phyloP scores from a whole-genome alignment of 495 filamentous ascomycete species.

The Darksidea phi region DNA sequence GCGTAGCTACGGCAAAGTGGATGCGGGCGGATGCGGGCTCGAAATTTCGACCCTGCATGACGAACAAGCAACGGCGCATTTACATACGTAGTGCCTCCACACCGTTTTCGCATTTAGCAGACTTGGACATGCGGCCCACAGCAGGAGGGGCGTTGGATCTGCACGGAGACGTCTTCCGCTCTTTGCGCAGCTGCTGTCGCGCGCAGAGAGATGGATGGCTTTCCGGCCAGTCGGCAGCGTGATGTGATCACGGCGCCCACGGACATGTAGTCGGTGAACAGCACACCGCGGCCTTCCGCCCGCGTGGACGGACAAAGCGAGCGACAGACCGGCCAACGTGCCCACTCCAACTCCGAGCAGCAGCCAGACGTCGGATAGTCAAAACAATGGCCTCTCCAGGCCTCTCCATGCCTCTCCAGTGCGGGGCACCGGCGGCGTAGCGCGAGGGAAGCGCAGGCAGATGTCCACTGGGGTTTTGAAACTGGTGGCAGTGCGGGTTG shows the following conservation, averaged over 20 bases:
- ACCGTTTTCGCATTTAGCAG: background rate
- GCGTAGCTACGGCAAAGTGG: too few species aligned
- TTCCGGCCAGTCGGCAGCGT: constrained; percentile 9
- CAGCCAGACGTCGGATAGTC: too few species aligned
- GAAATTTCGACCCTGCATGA: constrained; percentile 5
- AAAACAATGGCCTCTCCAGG: too few species aligned
- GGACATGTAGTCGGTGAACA: constrained; percentile 29
- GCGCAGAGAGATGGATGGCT: constrained; percentile 7
- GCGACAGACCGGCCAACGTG: constrained; percentile 9
- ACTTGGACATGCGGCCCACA: constrained; percentile 7
- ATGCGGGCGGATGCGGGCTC: background rate
- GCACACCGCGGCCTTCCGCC: constrained; percentile 11
- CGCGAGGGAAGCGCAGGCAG: background rate
- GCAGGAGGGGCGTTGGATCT: constrained; percentile 9
- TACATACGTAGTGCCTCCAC: constrained; percentile 13
- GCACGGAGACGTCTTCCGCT: constrained; percentile 1
- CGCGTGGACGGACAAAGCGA: constrained; percentile 22
- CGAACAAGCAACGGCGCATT: constrained; percentile 11
- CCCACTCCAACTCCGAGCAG: constrained; percentile 9
- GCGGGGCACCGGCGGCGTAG: background rate
- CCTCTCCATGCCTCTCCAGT: too few species aligned
- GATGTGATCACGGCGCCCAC: constrained; percentile 17
- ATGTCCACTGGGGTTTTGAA: too few species aligned
- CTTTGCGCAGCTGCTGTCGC: constrained; percentile 3
- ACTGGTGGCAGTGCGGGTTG: constrained; percentile 14